These are phyloP conservation scores for Trichoderma semiorbis DNA, from an alignment of 2,329 filamentous ascomycete genomes.

Conservation along the genomic window DNA sequence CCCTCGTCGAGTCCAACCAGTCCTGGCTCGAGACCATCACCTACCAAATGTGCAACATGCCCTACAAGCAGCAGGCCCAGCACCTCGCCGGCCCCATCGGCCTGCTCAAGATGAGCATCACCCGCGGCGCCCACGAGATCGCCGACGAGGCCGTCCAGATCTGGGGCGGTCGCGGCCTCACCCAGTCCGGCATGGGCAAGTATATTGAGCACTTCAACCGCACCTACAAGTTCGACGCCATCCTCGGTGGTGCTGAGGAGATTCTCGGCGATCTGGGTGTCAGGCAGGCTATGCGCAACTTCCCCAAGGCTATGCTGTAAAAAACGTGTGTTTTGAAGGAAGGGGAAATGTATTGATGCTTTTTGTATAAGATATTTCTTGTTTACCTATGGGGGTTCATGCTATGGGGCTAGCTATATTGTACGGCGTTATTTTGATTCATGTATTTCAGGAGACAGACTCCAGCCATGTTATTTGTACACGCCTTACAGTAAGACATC, in stretches of 20 bases:
- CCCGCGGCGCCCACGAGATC: constrained; percentile 74
- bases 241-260: constrained; percentile 79
- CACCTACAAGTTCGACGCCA: constrained; percentile 78
- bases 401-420: neutral
- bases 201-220: constrained; percentile 82
- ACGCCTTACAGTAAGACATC: neutral
- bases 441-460: neutral
- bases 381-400: neutral
- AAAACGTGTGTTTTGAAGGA: neutral
- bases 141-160: constrained; percentile 83
- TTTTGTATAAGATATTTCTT: neutral
- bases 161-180: constrained; percentile 77
- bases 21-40: constrained; percentile 82
- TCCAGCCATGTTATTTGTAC: neutral
- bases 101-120: constrained; percentile 74
- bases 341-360: neutral
- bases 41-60: constrained; percentile 85
- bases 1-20: constrained; percentile 76
- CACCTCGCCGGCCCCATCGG: constrained; percentile 78
- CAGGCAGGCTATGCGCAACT: constrained; percentile 76
- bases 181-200: constrained; percentile 77
- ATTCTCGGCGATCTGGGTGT: constrained; percentile 78
- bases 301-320: constrained; percentile 81
- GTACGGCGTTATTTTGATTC: neutral
- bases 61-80: constrained; percentile 70